Evolutionary conservation across 768 basidiomycete genomes (phyloP).

Genomic region (Cystobasidium tubakii): DNA sequence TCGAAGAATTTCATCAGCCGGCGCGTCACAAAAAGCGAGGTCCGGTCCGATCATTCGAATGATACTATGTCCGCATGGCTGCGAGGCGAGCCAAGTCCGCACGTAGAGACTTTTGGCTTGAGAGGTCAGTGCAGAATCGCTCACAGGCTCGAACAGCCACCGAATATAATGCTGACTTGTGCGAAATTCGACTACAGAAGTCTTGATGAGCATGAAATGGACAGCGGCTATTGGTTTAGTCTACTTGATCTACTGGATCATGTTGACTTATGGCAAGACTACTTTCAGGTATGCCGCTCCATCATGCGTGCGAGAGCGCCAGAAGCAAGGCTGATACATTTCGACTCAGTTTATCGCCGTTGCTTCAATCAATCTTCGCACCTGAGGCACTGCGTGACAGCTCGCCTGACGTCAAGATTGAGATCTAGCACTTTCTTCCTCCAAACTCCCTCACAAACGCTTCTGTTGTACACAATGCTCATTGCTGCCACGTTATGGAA

Average conservation of each 20-base stretch:
- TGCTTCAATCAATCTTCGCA: background rate
- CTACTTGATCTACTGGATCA: background rate
- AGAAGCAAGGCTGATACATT: background rate
- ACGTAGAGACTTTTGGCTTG: background rate
- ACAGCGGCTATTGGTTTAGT: background rate
- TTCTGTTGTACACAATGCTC: no score
- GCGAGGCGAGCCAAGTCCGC: constrained; percentile 1
- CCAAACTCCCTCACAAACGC: no score
- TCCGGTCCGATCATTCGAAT: constrained; percentile 11
- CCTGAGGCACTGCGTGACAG: background rate
- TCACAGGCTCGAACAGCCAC: no score
- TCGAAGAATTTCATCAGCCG: background rate
- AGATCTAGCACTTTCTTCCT: background rate
- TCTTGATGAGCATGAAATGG: constrained; percentile 6
- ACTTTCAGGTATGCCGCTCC: background rate
- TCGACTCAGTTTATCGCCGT: background rate
- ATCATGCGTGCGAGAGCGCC: background rate
- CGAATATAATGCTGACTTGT: no score
- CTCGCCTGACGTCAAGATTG: background rate
- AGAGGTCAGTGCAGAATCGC: constrained; percentile 1
- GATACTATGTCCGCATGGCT: constrained; percentile 24
- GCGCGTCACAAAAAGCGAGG: background rate
- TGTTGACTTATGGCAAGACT: background rate
- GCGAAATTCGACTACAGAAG: no score
- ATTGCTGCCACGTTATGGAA: no score